A percentile compares a stretch with the other conserved stretches of the same genome.
Evolutionary conservation across 495 filamentous ascomycete genomes (phyloP).

Genomic region (Daldinia concentrica): DNA sequence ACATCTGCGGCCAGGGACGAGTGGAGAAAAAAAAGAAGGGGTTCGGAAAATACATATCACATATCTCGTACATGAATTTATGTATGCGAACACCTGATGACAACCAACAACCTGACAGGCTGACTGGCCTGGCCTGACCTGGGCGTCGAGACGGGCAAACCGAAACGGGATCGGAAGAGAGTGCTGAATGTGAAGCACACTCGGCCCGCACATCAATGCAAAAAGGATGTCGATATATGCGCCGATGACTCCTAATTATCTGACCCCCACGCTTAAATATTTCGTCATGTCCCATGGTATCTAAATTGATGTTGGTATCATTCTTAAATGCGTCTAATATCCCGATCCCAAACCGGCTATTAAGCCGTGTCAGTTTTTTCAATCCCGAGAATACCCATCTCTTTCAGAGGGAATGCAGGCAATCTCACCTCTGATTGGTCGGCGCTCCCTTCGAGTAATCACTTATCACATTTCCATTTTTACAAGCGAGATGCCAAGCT

Average conservation of each 20-base stretch:
- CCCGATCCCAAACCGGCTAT: slow-evolving; percentile 41
- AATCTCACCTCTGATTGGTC: slow-evolving; percentile 28
- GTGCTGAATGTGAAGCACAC: slow-evolving; percentile 16
- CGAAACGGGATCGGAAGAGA: slow-evolving; percentile 32
- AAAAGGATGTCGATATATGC: slow-evolving; percentile 8
- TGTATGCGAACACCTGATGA: slow-evolving; percentile 35
- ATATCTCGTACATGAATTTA: slow-evolving; percentile 38
- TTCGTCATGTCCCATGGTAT: slow-evolving; percentile 36
- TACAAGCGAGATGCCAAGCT: slow-evolving; percentile 41
- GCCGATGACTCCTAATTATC: slow-evolving; percentile 1
- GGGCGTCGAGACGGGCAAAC: slow-evolving; percentile 21
- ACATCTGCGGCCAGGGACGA: slow-evolving; percentile 29
- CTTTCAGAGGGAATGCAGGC: slow-evolving; percentile 6
- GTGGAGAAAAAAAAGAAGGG: slow-evolving; percentile 25
- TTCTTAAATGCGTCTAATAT: slow-evolving; percentile 32
- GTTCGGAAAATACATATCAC: slow-evolving; percentile 40
- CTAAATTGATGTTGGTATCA: slow-evolving; percentile 29
- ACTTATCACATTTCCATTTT: slow-evolving; percentile 44
- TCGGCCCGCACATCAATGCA: slow-evolving; percentile 34
- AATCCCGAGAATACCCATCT: slow-evolving; percentile 35
- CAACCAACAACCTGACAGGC: slow-evolving; percentile 23
- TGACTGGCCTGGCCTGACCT: slow-evolving; percentile 5
- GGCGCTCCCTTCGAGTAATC: slow-evolving; percentile 11
- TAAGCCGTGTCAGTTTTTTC: slow-evolving; percentile 23
- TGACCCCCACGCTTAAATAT: slow-evolving; percentile 37